Conservation (phyloP, 2,329 filamentous ascomycete species). For the Trichophyton verrucosum region DNA sequence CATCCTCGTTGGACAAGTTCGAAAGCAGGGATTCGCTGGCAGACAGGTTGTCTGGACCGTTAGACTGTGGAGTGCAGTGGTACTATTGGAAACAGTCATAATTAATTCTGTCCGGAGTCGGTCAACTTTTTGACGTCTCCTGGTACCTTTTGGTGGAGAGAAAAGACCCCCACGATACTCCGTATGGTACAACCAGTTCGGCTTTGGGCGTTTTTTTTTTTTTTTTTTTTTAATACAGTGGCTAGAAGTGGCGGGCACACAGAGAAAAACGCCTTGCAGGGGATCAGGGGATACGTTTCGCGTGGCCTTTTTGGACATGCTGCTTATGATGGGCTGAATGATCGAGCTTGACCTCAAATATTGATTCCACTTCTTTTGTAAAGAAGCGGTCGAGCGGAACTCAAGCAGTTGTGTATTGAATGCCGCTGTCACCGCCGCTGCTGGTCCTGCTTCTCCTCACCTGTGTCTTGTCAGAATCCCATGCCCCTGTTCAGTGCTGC, state of each 20-base stretch:
- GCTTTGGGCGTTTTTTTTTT: no score
- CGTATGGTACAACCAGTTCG: no score
- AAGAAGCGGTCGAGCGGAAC: no score
- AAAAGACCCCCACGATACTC: background rate
- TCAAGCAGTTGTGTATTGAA: no score
- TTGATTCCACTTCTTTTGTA: no score
- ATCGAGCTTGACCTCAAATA: no score
- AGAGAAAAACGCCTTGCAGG: constrained; percentile 1
- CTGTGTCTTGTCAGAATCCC: background rate
- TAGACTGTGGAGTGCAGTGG: background rate
- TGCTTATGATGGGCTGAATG: background rate
- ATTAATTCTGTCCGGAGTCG: background rate
- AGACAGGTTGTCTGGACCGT: background rate
- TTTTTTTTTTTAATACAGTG: background rate
- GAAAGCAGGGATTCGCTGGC: background rate
- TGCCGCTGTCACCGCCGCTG: background rate
- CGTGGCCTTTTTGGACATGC: background rate
- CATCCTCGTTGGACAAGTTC: background rate
- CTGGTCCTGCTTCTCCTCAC: background rate
- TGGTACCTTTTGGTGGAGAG: background rate
- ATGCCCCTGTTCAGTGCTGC: background rate
- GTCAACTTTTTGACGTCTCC: background rate
- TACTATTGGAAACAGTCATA: no score
- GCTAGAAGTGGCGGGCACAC: background rate
- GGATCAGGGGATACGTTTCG: constrained; percentile 1